Evolutionary conservation across 139 green algal species (phyloP), one percentile per base, ranked within the genome.

Genomic region (Coccomyxa sp.): DNA sequence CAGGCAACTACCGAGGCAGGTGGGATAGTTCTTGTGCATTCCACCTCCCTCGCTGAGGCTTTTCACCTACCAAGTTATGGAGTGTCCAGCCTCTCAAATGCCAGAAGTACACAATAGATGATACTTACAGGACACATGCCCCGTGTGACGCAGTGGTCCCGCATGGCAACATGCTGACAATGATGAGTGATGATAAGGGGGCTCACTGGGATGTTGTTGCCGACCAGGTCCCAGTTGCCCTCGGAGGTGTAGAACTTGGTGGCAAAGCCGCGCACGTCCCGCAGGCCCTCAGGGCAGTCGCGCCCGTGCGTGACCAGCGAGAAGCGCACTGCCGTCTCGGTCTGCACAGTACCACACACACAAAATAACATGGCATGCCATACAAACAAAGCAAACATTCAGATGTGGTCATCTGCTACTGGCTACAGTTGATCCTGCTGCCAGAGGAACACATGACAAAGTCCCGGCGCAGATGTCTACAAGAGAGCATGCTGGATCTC

Each of bases 181-280:
- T 38, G 73, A 39, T 8, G 8, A 55, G 35, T 54, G 37, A 39
- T 12, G 50, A 64, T 64, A 14, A 18, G 50, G 24, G 18, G 7
- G 34, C 50, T 7, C 31, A 40, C 31, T 12, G 54, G 18, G 50
- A 54, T 29, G 73, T 79, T 83, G 73, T 92, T 93, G 50, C 89
- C 89, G 14, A 94, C 89, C 50, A 89, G 68, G 83, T 89, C 84
- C 79, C 80, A 92, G 79, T 89, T 92, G 70, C 88, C 88, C 76
- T 91, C 50, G n/a, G 83, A 38, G 2, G 89, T 93, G 79, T 93
- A 91, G 78, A 93, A 92, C 81, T 93, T 93, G 29, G 89, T 78
- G 2, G 88, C 83, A 44, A 93, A 93, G 40, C 89, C 89, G 41
- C 89, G 89, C 2, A 85, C 77, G 79, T 93, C 89, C 12, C 89